These are phyloP conservation scores for Daldinia bambusicola DNA, from an alignment of 495 filamentous ascomycete genomes.

Conservation along the genomic window DNA sequence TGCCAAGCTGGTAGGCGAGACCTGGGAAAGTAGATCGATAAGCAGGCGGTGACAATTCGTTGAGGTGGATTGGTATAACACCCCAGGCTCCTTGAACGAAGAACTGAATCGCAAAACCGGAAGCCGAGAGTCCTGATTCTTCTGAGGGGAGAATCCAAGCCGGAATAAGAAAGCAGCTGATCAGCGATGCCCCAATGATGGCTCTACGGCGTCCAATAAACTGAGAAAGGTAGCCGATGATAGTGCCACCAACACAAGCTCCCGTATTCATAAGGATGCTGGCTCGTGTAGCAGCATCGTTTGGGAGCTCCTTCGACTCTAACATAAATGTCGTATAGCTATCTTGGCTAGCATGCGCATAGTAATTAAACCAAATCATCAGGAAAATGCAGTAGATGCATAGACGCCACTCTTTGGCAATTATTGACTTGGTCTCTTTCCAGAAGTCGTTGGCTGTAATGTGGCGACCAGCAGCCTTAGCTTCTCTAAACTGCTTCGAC, in stretches of 20 bases:
- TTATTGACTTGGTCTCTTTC: conserved; percentile 69
- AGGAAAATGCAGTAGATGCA: conserved; percentile 75
- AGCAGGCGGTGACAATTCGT: conserved; percentile 77
- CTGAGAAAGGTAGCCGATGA: conserved; percentile 76
- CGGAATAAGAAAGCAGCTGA: conserved; percentile 70
- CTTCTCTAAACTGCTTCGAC: conserved; percentile 74
- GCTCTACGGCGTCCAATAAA: conserved; percentile 74
- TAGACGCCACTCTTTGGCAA: conserved; percentile 75
- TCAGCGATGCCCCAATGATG: conserved; percentile 68
- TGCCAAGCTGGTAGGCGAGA: conserved; percentile 77
- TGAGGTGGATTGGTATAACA: conserved; percentile 79
- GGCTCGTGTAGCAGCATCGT: conserved; percentile 69
- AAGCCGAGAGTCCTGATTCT: conserved; percentile 67
- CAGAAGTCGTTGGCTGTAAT: conserved; percentile 65
- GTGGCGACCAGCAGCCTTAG: conserved; percentile 62
- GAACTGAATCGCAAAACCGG: conserved; percentile 81
- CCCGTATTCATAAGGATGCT: conserved; percentile 79
- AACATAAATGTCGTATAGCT: conserved; percentile 81
- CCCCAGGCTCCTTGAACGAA: conserved; percentile 83
- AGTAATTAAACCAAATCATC: conserved; percentile 72
- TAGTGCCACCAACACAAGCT: conserved; percentile 77
- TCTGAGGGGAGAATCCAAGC: conserved; percentile 74
- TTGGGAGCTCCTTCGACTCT: conserved; percentile 70
- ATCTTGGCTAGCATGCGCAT: conserved; percentile 68
- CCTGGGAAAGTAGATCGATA: conserved; percentile 78